Conservation (phyloP, 129 eudicot genomes). For the Apium graveolens region DNA sequence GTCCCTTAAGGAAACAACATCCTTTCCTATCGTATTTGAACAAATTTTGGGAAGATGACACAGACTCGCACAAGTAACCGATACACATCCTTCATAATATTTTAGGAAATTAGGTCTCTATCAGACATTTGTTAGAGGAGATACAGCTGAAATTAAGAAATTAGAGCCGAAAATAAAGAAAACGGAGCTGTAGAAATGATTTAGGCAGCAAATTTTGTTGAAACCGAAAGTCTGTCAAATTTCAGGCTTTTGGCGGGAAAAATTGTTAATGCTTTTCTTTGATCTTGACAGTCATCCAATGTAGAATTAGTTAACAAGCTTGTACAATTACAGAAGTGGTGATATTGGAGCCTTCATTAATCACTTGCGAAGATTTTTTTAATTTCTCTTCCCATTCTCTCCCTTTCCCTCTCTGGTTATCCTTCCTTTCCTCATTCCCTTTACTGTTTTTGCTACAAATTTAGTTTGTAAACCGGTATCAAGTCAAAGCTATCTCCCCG, state of each 20-base stretch:
- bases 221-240: slow-evolving; percentile 1
- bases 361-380: not conserved
- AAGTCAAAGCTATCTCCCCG: slow-evolving; percentile 21
- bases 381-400: not conserved
- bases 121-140: not conserved
- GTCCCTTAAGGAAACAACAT: slow-evolving; percentile 9
- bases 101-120: slow-evolving; percentile 32
- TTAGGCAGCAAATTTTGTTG: slow-evolving; percentile 7
- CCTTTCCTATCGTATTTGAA: slow-evolving; percentile 6
- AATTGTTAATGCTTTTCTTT: too few species aligned
- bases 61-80: slow-evolving; percentile 6
- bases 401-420: not conserved
- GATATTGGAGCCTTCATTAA: too few species aligned
- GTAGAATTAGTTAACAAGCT: not conserved
- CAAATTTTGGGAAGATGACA: not conserved
- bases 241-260: not conserved
- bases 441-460: not conserved
- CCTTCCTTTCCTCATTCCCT: not conserved
- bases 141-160: not conserved
- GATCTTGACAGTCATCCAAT: not conserved
- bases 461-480: not conserved
- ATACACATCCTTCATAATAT: slow-evolving; percentile 36
- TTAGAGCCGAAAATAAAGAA: too few species aligned
- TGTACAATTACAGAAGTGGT: too few species aligned
- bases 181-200: not conserved